Conservation (phyloP, 257 asterid genomes). For the Solanum verrucosum region DNA sequence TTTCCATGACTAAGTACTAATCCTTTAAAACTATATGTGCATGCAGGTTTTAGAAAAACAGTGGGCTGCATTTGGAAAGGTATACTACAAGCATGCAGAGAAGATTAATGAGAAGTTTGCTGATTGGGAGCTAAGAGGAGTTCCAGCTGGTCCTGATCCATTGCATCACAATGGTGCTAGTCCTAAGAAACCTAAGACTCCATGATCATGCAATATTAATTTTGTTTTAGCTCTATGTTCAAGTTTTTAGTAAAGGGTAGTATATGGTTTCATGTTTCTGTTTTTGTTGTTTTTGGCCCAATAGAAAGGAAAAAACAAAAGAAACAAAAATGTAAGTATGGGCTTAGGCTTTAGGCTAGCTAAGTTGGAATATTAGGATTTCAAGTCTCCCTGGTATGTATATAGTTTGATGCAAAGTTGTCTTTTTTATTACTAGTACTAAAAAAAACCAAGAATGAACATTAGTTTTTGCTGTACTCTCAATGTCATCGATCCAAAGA, state of each 20-base stretch:
- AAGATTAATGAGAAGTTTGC: conserved; percentile 22
- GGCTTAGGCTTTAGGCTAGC: neutral
- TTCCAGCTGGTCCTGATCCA: conserved; percentile 64
- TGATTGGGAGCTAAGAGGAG: conserved; percentile 50
- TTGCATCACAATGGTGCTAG: conserved; percentile 47
- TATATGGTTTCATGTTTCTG: neutral
- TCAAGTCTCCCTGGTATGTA: neutral
- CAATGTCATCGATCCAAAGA: neutral
- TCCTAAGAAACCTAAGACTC: conserved; percentile 42
- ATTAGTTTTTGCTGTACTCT: neutral
- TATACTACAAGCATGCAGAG: conserved; percentile 15
- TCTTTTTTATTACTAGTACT: neutral
- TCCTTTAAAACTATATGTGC: neutral
- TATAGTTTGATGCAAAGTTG: neutral
- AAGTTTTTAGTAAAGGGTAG: neutral
- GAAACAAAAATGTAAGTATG: neutral
- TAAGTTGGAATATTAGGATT: neutral
- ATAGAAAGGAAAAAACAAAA: neutral
- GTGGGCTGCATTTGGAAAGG: neutral
- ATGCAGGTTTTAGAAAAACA: neutral
- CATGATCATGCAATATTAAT: conserved; percentile 12
- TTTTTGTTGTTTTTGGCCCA: neutral
- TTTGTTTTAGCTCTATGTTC: neutral
- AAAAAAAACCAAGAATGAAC: neutral
- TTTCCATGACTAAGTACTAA: neutral